A percentile compares a stretch with the other conserved stretches of the same genome.
These are phyloP conservation scores for Colletotrichum graminicola DNA, from an alignment of 2,329 filamentous ascomycete species.

Conservation along the genomic window DNA sequence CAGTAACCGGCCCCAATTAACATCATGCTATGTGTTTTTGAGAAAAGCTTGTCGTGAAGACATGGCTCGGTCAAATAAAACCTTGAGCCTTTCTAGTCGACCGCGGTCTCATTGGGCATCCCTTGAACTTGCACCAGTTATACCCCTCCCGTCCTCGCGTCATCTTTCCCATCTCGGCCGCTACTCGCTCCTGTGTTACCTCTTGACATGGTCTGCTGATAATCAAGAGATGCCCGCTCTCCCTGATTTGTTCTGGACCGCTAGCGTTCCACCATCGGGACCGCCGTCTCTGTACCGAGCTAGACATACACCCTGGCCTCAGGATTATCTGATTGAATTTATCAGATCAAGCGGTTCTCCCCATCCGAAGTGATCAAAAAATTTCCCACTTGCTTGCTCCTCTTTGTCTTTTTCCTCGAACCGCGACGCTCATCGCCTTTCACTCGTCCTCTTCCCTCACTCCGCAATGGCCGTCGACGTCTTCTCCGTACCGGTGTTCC, in stretches of 20 bases:
- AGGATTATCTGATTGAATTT: slow-evolving; percentile 31
- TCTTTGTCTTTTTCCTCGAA: background rate
- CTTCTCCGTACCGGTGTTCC: slow-evolving; percentile 86
- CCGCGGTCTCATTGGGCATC: slow-evolving; percentile 5
- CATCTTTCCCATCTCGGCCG: slow-evolving; percentile 12
- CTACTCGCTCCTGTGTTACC: background rate
- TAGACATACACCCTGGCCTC: slow-evolving; percentile 12
- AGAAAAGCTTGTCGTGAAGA: slow-evolving; percentile 23
- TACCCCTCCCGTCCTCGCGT: slow-evolving; percentile 15
- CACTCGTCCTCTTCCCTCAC: background rate
- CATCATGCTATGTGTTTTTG: background rate
- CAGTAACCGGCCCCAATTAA: slow-evolving; percentile 5
- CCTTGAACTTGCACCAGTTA: slow-evolving; percentile 8
- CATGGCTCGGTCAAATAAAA: slow-evolving; percentile 5
- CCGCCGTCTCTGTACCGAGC: slow-evolving; percentile 1
- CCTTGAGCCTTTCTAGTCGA: slow-evolving; percentile 3
- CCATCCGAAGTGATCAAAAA: background rate
- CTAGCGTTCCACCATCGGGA: slow-evolving; percentile 22
- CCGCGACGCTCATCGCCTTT: background rate
- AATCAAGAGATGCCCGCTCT: slow-evolving; percentile 24
- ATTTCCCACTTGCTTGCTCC: slow-evolving; percentile 7
- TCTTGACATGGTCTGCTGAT: slow-evolving; percentile 22
- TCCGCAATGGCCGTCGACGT: slow-evolving; percentile 72
- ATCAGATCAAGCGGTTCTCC: slow-evolving; percentile 29
- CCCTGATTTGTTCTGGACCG: slow-evolving; percentile 9